Conservation (phyloP, 768 basidiomycete species). For the Daedalea quercina region DNA sequence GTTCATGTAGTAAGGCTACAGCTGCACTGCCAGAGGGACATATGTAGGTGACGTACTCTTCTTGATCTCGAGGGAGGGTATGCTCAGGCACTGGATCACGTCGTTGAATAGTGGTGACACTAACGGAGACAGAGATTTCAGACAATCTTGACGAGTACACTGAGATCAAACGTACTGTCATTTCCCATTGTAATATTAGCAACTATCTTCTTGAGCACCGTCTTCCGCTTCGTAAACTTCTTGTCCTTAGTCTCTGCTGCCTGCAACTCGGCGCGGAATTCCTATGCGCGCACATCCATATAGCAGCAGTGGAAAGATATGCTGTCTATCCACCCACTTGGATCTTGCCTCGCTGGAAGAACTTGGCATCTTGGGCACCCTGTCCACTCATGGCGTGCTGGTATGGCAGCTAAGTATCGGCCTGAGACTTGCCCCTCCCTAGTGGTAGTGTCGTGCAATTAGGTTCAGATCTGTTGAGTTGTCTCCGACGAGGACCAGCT, state of each 20-base stretch:
- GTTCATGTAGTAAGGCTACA: not conserved
- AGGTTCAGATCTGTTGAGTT: too few species aligned
- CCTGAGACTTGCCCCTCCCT: too few species aligned
- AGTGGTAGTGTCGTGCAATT: too few species aligned
- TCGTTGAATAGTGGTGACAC: constrained; percentile 96
- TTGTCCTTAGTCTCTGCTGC: constrained; percentile 95
- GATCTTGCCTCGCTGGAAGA: constrained; percentile 89
- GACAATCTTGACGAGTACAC: not conserved
- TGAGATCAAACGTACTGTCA: constrained; percentile 65
- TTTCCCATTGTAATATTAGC: constrained; percentile 99
- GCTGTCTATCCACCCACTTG: constrained; percentile 43
- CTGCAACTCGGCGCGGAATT: constrained; percentile 87
- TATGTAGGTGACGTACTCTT: constrained; percentile 65
- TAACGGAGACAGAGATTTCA: constrained; percentile 24
- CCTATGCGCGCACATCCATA: constrained; percentile 34
- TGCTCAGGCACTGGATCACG: constrained; percentile 91
- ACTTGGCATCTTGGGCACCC: constrained; percentile 83
- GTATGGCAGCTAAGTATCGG: too few species aligned
- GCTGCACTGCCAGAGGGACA: not conserved
- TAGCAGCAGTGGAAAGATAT: constrained; percentile 1
- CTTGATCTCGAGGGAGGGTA: constrained; percentile 95
- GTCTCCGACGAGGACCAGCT: not conserved
- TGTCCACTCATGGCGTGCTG: constrained; percentile 35
- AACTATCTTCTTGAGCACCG: constrained; percentile 92
- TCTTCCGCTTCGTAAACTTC: constrained; percentile 90